phyloP scores from a whole-genome alignment of 805 yeast species.

The Candida yuanshanica region DNA sequence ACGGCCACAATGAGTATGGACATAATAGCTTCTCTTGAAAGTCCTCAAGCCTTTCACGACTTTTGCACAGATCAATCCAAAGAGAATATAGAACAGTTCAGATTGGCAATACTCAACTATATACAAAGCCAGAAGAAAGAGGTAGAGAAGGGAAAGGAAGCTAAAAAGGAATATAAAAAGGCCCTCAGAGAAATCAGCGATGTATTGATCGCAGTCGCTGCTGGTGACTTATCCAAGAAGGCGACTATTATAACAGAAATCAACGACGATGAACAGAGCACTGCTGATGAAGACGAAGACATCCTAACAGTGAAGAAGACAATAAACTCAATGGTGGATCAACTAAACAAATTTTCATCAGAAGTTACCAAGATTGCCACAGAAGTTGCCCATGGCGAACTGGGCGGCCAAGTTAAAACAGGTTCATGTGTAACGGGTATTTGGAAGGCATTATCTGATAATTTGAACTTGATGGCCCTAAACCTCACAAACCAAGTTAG shows the following conservation, averaged over 20 bases:
- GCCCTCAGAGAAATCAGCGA: slow-evolving; percentile 60
- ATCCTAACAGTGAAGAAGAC: slow-evolving; percentile 76
- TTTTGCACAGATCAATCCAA: no score
- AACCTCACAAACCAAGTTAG: slow-evolving; percentile 84
- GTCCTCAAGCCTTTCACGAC: background rate
- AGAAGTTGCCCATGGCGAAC: slow-evolving; percentile 83
- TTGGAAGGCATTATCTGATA: slow-evolving; percentile 83
- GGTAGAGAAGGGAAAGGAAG: background rate
- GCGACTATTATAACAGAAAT: slow-evolving; percentile 31
- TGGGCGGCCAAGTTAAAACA: slow-evolving; percentile 84
- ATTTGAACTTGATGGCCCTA: slow-evolving; percentile 85
- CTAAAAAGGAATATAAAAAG: background rate
- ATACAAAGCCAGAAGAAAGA: slow-evolving; percentile 1
- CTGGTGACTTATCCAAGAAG: slow-evolving; percentile 75
- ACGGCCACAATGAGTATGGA: background rate
- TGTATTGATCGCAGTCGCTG: slow-evolving; percentile 78
- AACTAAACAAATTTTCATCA: slow-evolving; percentile 73
- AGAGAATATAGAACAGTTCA: background rate
- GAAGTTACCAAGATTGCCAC: slow-evolving; percentile 85
- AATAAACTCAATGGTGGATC: slow-evolving; percentile 84
- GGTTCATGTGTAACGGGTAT: slow-evolving; percentile 71
- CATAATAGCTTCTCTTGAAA: background rate
- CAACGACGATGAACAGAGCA: slow-evolving; percentile 28
- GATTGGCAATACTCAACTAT: background rate
- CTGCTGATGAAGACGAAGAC: slow-evolving; percentile 74